Evolutionary conservation across 2,329 filamentous ascomycete species (phyloP), one percentile per base, ranked within the genome.

Genomic region (Talaromyces rugulosus): DNA sequence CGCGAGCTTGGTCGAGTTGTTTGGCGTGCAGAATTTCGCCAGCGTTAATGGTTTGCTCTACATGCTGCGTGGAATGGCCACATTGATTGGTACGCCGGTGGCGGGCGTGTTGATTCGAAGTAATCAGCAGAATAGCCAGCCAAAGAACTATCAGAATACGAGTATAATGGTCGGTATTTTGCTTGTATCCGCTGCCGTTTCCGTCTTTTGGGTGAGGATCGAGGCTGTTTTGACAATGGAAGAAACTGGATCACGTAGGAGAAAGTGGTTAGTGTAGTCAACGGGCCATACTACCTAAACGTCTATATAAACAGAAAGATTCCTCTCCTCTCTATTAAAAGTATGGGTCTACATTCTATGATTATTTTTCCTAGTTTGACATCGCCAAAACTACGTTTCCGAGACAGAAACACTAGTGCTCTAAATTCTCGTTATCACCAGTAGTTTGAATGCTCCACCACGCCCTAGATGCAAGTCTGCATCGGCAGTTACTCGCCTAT

Each of bases 31-130:
- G 56, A 71, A 76, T 27, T 76, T 76, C 59, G 71, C 72, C 6
- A 72, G 70, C 56, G 75, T 78, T 14, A 77, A 74, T 59, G 76
- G 76, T 0, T 70, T 77, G 23, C 61, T 78, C 18, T 78, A 78
- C 60, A 76, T 78, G 69, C 66, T 78, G 1, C 65, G 74, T 50
- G 76, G 76, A 1, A 63, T 78, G 28, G 75, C 71, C 2, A 74
- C 75, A 0, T 59, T 78, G 36, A 65, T 77, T 28, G 76, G 76
- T 6, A 78, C 76, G 2, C 77, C 76, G 0, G 67, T 76, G 28
- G 69, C 69, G 0, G 70, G 71, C 7, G 56, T 70, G 5, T 60
- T 73, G 51, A 71, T 76, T 56, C 63, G 69, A n/a, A 34, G 47
- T 14, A 65, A 64, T 51, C 63, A 60, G 9, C 53, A 58, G 12